Conservation (phyloP, 371 early-diverging fungal species). For the Mortierella sp. region DNA sequence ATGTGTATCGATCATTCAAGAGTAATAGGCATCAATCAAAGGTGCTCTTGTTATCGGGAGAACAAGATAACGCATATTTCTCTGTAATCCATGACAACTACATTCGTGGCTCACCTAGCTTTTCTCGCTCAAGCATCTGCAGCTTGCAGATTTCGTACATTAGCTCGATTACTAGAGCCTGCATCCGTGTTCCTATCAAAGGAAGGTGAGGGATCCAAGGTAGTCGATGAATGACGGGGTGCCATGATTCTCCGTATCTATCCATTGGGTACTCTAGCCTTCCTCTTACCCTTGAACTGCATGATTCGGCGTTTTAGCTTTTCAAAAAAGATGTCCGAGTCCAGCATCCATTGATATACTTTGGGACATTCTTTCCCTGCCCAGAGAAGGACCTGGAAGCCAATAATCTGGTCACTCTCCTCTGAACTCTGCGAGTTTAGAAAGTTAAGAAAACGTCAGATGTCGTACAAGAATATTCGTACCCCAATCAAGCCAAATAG, state of each 20-base stretch:
- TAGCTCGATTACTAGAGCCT: slow-evolving; percentile 66
- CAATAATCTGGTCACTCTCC: slow-evolving; percentile 55
- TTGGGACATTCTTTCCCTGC: slow-evolving; percentile 59
- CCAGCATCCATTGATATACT: slow-evolving; percentile 51
- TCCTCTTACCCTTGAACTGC: slow-evolving; percentile 47
- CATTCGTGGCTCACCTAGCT: slow-evolving; percentile 73
- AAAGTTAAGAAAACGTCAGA: background rate
- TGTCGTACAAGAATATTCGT: background rate
- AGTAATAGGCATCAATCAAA: background rate
- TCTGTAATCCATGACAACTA: too few relatives aligned
- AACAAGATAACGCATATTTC: too few relatives aligned
- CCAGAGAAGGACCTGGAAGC: slow-evolving; percentile 59
- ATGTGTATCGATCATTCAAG: slow-evolving; percentile 79
- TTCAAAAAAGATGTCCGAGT: slow-evolving; percentile 57
- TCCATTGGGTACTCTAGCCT: too few relatives aligned
- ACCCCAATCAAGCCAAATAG: too few relatives aligned
- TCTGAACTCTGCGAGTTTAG: slow-evolving; percentile 18
- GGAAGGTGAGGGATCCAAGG: background rate
- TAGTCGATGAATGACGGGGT: too few relatives aligned
- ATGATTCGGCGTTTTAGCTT: slow-evolving; percentile 62
- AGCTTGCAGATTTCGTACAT: slow-evolving; percentile 81
- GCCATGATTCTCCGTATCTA: too few relatives aligned
- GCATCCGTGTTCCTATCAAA: slow-evolving; percentile 43
- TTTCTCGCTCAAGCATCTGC: slow-evolving; percentile 66
- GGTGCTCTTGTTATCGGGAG: too few relatives aligned